Conservation (phyloP, 768 basidiomycete species). For the Baorangia bicolor region DNA sequence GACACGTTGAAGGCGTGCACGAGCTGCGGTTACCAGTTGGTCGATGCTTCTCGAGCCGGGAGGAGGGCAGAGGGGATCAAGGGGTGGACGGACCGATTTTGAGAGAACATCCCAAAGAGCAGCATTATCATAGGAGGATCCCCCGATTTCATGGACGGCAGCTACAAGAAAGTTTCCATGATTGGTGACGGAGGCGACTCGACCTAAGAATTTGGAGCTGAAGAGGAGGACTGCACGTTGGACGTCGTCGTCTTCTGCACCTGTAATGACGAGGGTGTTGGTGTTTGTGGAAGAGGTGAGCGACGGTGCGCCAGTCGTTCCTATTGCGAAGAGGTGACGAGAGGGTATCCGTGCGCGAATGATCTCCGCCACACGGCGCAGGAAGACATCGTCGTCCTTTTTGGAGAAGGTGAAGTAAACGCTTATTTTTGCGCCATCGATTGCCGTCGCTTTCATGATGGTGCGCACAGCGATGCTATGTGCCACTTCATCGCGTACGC, state of each 20-base stretch:
- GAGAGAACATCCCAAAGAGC: conserved; percentile 71
- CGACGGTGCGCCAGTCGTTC: conserved; percentile 43
- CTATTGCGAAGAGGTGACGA: conserved; percentile 55
- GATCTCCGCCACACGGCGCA: conserved; percentile 51
- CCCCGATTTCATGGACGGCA: conserved; percentile 53
- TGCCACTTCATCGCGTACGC: conserved; percentile 60
- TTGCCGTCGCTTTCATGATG: conserved; percentile 45
- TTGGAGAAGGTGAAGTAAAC: conserved; percentile 62
- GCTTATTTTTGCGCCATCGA: conserved; percentile 58
- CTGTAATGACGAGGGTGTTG: conserved; percentile 57
- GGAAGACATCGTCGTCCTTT: conserved; percentile 53
- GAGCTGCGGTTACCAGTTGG: conserved; percentile 54
- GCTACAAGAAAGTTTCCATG: conserved; percentile 41
- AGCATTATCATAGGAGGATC: conserved; percentile 56
- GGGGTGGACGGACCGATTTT: conserved; percentile 56
- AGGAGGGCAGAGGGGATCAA: conserved; percentile 62
- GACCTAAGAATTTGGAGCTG: conserved; percentile 67
- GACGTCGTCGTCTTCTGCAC: conserved; percentile 55
- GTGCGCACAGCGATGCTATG: conserved; percentile 54
- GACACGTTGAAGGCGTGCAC: conserved; percentile 64
- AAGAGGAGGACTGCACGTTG: conserved; percentile 66
- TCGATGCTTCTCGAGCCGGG: conserved; percentile 62
- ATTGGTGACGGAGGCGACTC: conserved; percentile 42
- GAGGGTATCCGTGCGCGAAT: conserved; percentile 43
- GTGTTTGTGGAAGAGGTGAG: conserved; percentile 24